A percentile compares a stretch with the other conserved stretches of the same genome.
Conservation (phyloP, 2,329 filamentous ascomycete species). For the Teratosphaeria nubilosa region DNA sequence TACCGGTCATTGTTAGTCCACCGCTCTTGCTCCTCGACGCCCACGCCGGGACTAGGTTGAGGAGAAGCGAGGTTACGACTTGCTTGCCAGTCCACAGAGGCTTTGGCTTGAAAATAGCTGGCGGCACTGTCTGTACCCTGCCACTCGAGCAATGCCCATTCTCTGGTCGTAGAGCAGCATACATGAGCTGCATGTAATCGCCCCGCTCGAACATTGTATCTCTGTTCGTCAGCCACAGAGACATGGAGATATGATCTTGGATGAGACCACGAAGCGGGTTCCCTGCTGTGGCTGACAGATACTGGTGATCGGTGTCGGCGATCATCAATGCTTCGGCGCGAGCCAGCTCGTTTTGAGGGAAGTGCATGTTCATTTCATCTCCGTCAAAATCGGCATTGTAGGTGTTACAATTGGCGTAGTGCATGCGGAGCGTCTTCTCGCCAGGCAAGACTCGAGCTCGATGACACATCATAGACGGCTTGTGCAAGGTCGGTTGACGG, state of each 20-base stretch:
- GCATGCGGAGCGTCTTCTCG: slow-evolving; percentile 97
- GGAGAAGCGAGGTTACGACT: slow-evolving; percentile 81
- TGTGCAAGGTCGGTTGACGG: slow-evolving; percentile 92
- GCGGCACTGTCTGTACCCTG: slow-evolving; percentile 68
- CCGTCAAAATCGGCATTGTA: slow-evolving; percentile 99
- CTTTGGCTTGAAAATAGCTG: slow-evolving; percentile 71
- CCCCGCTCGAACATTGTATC: slow-evolving; percentile 83
- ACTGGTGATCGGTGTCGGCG: slow-evolving; percentile 95
- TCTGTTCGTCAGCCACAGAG: slow-evolving; percentile 77
- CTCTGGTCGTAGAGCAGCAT: slow-evolving; percentile 80
- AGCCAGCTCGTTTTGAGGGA: slow-evolving; percentile 92
- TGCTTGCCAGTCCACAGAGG: slow-evolving; percentile 94
- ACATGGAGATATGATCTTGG: slow-evolving; percentile 96
- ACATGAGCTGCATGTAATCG: slow-evolving; percentile 89
- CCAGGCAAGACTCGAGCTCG: slow-evolving; percentile 82
- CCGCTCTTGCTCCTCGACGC: slow-evolving; percentile 38
- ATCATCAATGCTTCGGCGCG: slow-evolving; percentile 86
- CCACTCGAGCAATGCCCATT: slow-evolving; percentile 78
- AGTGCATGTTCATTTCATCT: slow-evolving; percentile 99
- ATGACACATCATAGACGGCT: slow-evolving; percentile 98
- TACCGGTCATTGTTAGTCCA: slow-evolving; percentile 68
- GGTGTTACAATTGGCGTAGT: slow-evolving; percentile 98
- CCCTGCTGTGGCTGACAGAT: slow-evolving; percentile 84
- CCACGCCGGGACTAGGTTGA: slow-evolving; percentile 74
- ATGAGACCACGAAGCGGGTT: slow-evolving; percentile 92